Evolutionary conservation across 148 eudicot species (phyloP).

Genomic region (Salicornia ramosissima): DNA sequence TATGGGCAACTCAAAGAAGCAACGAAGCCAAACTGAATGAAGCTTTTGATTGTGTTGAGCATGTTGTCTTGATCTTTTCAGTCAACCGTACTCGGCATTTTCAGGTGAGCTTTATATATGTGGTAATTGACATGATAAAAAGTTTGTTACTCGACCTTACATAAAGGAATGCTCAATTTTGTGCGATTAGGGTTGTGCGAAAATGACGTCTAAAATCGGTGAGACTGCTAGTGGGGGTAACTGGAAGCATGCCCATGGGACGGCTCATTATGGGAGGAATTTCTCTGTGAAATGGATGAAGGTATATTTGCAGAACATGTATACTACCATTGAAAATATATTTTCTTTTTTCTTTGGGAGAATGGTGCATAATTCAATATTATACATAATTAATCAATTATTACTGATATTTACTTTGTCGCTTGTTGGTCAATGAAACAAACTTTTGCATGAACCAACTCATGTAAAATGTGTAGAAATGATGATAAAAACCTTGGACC

Average conservation of each 20-base stretch:
- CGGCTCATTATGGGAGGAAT: conserved; percentile 96
- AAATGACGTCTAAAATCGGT: conserved; percentile 91
- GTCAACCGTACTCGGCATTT: conserved; percentile 95
- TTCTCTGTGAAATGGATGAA: conserved; percentile 94
- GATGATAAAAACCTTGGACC: no score
- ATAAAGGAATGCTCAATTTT: conserved; percentile 3
- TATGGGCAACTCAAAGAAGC: conserved; percentile 99
- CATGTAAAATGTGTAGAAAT: neutral
- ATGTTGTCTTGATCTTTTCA: conserved; percentile 90
- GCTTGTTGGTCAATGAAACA: neutral
- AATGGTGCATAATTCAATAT: neutral
- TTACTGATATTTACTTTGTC: no score
- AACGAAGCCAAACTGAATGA: conserved; percentile 97
- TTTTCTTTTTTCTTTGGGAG: neutral
- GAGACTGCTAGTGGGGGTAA: conserved; percentile 91
- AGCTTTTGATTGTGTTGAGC: conserved; percentile 94
- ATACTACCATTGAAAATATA: neutral
- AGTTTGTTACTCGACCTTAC: conserved; percentile 10
- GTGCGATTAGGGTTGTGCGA: conserved; percentile 81
- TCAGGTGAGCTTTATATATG: conserved; percentile 52
- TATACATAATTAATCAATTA: neutral
- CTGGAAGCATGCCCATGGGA: conserved; percentile 98
- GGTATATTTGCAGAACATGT: conserved; percentile 36
- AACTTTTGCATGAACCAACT: neutral
- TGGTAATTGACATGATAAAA: conserved; percentile 13